A percentile compares a stretch with the other conserved stretches of the same genome.
Evolutionary conservation across 768 basidiomycete genomes (phyloP).

Genomic region (Porpolomopsis calyptriformis): DNA sequence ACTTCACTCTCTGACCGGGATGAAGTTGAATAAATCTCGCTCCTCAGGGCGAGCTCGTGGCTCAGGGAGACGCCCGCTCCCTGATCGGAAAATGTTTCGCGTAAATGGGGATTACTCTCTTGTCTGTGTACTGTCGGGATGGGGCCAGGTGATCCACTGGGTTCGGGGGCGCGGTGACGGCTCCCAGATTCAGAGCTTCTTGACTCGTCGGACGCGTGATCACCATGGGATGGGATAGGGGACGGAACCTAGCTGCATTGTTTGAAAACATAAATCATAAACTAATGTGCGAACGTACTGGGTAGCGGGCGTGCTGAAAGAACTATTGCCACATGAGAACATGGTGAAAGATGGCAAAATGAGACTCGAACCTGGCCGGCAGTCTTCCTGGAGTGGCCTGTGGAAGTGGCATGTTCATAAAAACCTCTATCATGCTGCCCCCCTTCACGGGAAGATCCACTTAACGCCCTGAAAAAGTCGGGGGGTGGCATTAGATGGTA

Average conservation of each 20-base stretch:
- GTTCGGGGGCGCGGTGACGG: constrained; percentile 2
- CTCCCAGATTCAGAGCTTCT: neutral
- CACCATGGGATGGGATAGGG: neutral
- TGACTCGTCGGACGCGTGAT: neutral
- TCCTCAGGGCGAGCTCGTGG: neutral
- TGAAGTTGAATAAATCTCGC: neutral
- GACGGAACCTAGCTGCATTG: neutral
- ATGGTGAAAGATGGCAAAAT: no score
- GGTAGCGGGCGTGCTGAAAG: no score
- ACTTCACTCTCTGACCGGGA: neutral
- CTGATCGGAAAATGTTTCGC: neutral
- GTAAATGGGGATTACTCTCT: constrained; percentile 2
- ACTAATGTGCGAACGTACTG: no score
- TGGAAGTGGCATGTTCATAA: no score
- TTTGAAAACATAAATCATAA: neutral
- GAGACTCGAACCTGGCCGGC: no score
- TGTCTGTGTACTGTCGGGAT: constrained; percentile 27
- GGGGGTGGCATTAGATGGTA: constrained; percentile 13
- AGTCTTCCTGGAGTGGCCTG: no score
- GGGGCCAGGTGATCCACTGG: constrained; percentile 14
- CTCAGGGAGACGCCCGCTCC: neutral
- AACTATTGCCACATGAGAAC: no score
- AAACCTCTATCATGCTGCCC: neutral
- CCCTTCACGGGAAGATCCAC: constrained; percentile 11
- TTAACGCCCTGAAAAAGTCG: constrained; percentile 18